Percentiles rank a stretch among this genome's conserved stretches.
Evolutionary conservation across 352 stramenopile genomes (phyloP).

Genomic region (Phytophthora quininea): DNA sequence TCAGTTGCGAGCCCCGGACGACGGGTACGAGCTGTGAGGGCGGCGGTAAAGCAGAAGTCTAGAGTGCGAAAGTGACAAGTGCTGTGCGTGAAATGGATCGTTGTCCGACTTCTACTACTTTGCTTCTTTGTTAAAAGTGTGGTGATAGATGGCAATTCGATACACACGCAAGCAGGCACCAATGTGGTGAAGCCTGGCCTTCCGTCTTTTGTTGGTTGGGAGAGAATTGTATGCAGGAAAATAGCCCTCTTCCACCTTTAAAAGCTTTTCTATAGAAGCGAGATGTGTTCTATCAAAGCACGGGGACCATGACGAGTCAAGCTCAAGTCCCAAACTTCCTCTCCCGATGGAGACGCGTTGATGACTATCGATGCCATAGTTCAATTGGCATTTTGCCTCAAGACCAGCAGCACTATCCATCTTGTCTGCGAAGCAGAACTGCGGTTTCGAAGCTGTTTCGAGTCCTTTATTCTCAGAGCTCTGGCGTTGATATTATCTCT

Average conservation of each 20-base stretch:
- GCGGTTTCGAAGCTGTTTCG: conserved; percentile 37
- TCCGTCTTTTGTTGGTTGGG: neutral
- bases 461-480: conserved; percentile 22
- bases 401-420: no score
- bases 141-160: no score
- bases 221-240: neutral
- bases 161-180: no score
- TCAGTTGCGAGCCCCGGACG: conserved; percentile 26
- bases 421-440: neutral
- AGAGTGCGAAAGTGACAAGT: neutral
- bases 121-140: neutral
- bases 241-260: neutral
- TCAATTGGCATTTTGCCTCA: no score
- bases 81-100: conserved; percentile 1
- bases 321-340: neutral
- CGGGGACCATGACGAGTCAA: no score
- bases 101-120: conserved; percentile 6
- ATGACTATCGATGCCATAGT: neutral
- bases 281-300: no score
- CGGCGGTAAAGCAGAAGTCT: neutral
- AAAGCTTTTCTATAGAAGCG: neutral
- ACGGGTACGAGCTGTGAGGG: conserved; percentile 2
- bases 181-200: no score
- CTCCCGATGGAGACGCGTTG: neutral
- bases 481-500: neutral